phyloP scores from a whole-genome alignment of 2,329 filamentous ascomycete species.

The Pestalotiopsis sp. region DNA sequence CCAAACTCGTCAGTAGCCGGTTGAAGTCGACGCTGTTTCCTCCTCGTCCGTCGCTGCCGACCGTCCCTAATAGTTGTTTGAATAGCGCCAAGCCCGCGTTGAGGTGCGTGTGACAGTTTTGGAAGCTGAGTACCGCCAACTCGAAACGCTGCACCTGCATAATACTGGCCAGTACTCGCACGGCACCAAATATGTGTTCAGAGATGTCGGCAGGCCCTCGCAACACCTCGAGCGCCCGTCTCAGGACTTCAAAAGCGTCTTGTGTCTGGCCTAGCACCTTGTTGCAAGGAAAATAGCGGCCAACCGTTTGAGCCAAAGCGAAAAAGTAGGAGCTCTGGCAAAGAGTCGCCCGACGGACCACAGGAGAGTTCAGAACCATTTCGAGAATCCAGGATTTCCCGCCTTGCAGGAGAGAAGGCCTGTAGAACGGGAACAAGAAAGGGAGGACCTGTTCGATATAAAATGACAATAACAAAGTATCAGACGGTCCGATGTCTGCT shows the following conservation, averaged over 20 bases:
- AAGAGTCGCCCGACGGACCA: constrained; percentile 22
- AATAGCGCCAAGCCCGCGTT: constrained; percentile 35
- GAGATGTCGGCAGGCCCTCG: constrained; percentile 15
- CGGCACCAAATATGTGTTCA: constrained; percentile 24
- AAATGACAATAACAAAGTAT: constrained; percentile 25
- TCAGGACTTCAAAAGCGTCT: constrained; percentile 22
- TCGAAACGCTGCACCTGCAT: constrained; percentile 38
- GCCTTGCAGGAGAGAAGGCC: constrained; percentile 21
- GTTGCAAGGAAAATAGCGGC: constrained; percentile 19
- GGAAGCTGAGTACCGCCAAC: constrained; percentile 31
- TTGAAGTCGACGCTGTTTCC: constrained; percentile 16
- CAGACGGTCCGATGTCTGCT: constrained; percentile 16
- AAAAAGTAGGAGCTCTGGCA: constrained; percentile 27
- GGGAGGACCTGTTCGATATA: constrained; percentile 28
- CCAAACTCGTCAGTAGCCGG: constrained; percentile 19
- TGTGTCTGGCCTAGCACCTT: constrained; percentile 24
- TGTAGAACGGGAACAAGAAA: constrained; percentile 29
- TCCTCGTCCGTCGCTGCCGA: not conserved
- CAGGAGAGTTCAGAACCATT: constrained; percentile 24
- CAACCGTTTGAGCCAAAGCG: constrained; percentile 17
- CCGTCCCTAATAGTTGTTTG: constrained; percentile 25
- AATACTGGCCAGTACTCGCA: constrained; percentile 33
- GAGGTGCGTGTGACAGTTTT: constrained; percentile 36
- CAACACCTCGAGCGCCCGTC: constrained; percentile 25
- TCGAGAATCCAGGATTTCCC: constrained; percentile 23